Base-by-base conservation (phyloP, 2,329 filamentous ascomycete genomes). In the Rhytidhysteron rufulum region DNA sequence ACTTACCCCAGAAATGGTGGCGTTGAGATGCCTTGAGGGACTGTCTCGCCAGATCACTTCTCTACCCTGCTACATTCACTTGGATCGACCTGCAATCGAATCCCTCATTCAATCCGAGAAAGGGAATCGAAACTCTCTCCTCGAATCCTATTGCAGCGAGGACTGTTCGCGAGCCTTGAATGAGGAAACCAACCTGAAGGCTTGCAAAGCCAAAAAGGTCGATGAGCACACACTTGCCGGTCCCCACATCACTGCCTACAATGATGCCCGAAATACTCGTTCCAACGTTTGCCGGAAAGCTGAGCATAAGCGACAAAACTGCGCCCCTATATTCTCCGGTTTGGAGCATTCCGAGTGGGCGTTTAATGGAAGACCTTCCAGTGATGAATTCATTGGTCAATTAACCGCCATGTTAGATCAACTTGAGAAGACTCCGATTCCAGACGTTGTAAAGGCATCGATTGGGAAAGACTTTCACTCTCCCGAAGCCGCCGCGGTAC, bases 31-130 rank as follows among this genome's bases (percentile, higher is more conserved):
- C 18, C 31, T 33, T 10, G 31, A 33, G n/a, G 9, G 18, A 15
- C 31, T 33, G 10, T 15, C 31, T 13, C n/a, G n/a, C 4, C n/a
- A 33, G 11, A 33, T 33, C 31, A 10, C 15, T 13, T 33, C 31
- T 18, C 31, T 33, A 11, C 31, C 31, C 31, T 33, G 31, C 31
- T 33, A 33, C n/a, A 15, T 33, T 17, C n/a, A 33, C 18, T 17
- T 33, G n/a, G 18, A 33, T 18, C n/a, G 5, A 15, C 15, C 31
- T 19, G 18, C 31, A 17, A 11, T 33, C 4, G 31, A 33, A 10
- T 19, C 31, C n/a, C 15, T 33, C 10, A 33, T 33, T 10, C n/a
- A 33, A 17, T 13, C 24, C 24, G n/a, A n/a, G n/a, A n/a, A n/a
- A n/a, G n/a, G n/a, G n/a, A 16, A 30, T 30, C 31, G n/a, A 10